Evolutionary conservation across 768 basidiomycete species (phyloP).

Genomic region (Flagelloscypha sp.): DNA sequence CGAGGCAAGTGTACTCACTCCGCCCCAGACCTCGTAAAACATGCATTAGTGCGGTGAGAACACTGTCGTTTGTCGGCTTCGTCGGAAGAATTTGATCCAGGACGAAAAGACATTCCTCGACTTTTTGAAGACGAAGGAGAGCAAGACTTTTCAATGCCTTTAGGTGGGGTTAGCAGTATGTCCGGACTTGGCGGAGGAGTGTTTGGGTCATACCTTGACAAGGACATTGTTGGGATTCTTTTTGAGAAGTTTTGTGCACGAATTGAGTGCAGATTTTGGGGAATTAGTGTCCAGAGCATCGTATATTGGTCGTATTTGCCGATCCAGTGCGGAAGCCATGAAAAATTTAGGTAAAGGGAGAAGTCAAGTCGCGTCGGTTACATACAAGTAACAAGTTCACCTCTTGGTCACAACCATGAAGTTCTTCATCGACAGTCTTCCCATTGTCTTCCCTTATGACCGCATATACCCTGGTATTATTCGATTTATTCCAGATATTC

Average conservation of each 20-base stretch:
- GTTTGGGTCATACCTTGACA: constrained; percentile 50
- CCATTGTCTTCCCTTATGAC: constrained; percentile 86
- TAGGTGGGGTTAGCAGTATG: constrained; percentile 9
- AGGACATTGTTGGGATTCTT: constrained; percentile 71
- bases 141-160: constrained; percentile 82
- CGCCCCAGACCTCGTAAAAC: constrained; percentile 73
- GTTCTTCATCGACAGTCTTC: constrained; percentile 75
- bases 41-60: constrained; percentile 76
- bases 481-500: background rate
- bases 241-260: constrained; percentile 83
- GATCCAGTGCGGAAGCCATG: constrained; percentile 62
- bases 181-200: constrained; percentile 3
- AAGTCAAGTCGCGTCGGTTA: too few relatives aligned
- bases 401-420: constrained; percentile 64
- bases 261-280: constrained; percentile 77
- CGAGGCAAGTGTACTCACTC: constrained; percentile 25
- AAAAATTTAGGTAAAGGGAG: too few relatives aligned
- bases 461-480: constrained; percentile 86
- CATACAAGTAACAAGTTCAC: too few relatives aligned
- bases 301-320: constrained; percentile 81
- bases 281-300: constrained; percentile 83
- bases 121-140: constrained; percentile 75
- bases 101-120: constrained; percentile 70
- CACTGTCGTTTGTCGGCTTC: constrained; percentile 66
- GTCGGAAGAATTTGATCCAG: constrained; percentile 74